Evolutionary conservation across 805 yeast species (phyloP), one percentile per base, ranked within the genome.

Genomic region (Candida coquimbonensis): DNA sequence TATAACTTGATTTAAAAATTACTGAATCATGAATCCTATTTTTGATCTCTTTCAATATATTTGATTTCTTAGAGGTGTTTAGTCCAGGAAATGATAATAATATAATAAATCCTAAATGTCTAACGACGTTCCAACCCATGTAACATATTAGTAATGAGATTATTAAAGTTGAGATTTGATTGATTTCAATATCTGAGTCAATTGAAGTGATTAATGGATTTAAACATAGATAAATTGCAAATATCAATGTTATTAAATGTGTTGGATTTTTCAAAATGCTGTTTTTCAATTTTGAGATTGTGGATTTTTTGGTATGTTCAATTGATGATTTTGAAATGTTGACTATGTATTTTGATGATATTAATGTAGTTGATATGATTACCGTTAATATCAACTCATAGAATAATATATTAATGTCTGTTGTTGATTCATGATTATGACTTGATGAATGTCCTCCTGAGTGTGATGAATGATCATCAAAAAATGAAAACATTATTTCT

Each of bases 101-200:
- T 19, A 81, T 63, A 9, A 79, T 71, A 3, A 73, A 74, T 0
- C 83, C 80, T 14, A 81, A 61, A 14, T 70, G 63, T 44, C 67
- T 69, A 9, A 78, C 79, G 44, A 80, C 65, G 39, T 61, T 65
- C 77, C 78, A 75, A 0, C 80, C 81, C 48, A 73, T 69, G 42
- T 65, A 66, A 49, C 75, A 69, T 14, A 77, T 64, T 27, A 74
- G 50, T 0, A 65, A 40, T 0, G 81, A 74, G 12, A 75, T 74
- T 2, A 66, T 50, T 36, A 75, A 56, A 0, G 79, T 69, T 5
- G 77, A 70, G 8, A 69, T 55, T 47, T 75, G 78, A 48, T 72
- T 70, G 34, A 75, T 48, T 34, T 40, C 46, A 21, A 54, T 43
- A 24, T 52, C 55, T 4, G 54, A 43, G 7, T 52, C 69, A 72